Evolutionary conservation across 169 alveolate genomes (phyloP), one percentile per base, ranked within the genome.

Genomic region (Eimeria sp.): DNA sequence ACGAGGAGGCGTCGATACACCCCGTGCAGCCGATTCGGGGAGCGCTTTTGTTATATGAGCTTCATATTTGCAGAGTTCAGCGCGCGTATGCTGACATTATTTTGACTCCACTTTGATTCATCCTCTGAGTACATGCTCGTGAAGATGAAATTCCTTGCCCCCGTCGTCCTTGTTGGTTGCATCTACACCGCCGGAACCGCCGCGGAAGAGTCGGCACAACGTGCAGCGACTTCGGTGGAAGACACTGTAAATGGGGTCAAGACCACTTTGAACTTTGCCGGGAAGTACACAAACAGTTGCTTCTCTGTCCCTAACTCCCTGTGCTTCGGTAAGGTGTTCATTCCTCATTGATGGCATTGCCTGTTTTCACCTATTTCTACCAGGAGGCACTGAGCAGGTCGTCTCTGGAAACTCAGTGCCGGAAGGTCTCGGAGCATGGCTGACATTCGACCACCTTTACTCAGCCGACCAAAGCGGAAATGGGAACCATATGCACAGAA

Each of bases 401-500:
- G 49, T 93, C 2, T 58, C 93, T 54, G 92, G 91, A 27, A 65
- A 45, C 47, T 27, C 93, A 10, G 93, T 93, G 4, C 96, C 96
- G 58, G 96, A 80, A 47, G 95, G 92, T 30, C 95, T 95, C 11
- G 89, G 80, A 1, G 96, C 96, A 13, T 95, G 96, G 96, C 91
- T 87, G 78, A 75, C 95, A 58, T 95, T 95, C 63, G 96, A 95
- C 65, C 89, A 95, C 70, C 70, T 95, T 4, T 95, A 95, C 57
- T 91, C 96, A n/a, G 95, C 91, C 13, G 96, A 95, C 83, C 87
- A 95, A 67, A 86, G 92, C 78, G 96, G 96, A 34, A 95, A 95
- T 61, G 96, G 96, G n/a, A 95, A 95, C 72, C 96, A 95, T 76
- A 88, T 95, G 95, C 95, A 88, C 58, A 89, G 96, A 67, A 91